Base-by-base conservation (phyloP, 257 asterid genomes). In the Penstemon barbatus region DNA sequence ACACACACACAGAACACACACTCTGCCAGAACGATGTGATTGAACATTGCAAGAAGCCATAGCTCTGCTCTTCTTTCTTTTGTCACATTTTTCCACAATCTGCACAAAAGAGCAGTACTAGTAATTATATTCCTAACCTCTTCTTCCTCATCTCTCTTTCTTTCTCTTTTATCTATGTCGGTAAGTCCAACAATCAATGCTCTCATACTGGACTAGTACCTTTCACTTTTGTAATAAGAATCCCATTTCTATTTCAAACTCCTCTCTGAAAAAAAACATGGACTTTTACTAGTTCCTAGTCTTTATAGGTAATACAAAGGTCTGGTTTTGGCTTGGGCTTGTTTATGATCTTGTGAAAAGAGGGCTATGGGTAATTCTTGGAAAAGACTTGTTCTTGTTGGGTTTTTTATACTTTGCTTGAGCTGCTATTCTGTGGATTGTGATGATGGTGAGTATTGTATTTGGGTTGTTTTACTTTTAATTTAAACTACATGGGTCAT, bases 1-100 rank as follows among this genome's bases (percentile, higher is more conserved):
- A 37, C 81, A 60, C 81, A 60, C 71, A 6, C 33, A 25, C 33
- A 25, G 33, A 25, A 25, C 33, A 25, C 33, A 25, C 77, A 65
- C 68, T 70, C 83, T 82, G 85, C 72, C 86, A 78, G 57, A 71
- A 77, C 61, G 96, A 92, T 89, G 95, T 92, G 98, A 92, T 84
- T 78, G 89, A 83, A 85, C 98, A 83, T 79, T 25, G 33, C 33
- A 79, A 68, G 5, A 77, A 74, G 76, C 82, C 82, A 72, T 71
- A 40, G 76, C 84, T 52, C 82, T 79, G 33, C 74, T 74, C 64
- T 71, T 65, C 76, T 74, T 61, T 62, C 69, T 25, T 25, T 25
- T 25, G 33, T 77, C 91, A 85, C 90, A 81, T 70, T 78, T 84
- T 79, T 71, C 83, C 81, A 82, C 77, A 81, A 61, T 69, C 66